Conservation (phyloP, 148 eudicot species). For the Beta vulgaris region DNA sequence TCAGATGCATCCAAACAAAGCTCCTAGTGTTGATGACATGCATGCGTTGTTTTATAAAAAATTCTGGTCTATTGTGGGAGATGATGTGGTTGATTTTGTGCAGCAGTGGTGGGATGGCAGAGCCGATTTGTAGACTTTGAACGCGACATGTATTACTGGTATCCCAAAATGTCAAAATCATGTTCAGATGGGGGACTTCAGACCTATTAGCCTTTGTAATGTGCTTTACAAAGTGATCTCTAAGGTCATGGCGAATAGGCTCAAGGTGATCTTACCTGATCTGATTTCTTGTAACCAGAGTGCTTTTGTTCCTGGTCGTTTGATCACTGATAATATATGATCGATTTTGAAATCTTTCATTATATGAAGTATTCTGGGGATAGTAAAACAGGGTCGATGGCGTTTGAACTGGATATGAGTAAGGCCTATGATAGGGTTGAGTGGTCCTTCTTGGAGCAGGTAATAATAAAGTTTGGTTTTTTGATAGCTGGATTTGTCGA, state of each 20-base stretch:
- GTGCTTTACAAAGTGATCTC: too few species aligned
- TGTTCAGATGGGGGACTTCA: too few species aligned
- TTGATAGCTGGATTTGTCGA: neutral
- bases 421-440: constrained; percentile 8
- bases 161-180: neutral
- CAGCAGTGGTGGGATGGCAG: too few species aligned
- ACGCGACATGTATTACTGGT: neutral
- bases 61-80: neutral
- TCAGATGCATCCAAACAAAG: neutral
- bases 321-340: neutral
- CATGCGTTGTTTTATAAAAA: neutral
- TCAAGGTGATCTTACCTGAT: too few species aligned
- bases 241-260: too few species aligned
- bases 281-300: too few species aligned
- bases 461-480: neutral
- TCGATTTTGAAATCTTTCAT: neutral
- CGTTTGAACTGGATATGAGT: neutral
- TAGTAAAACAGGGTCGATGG: neutral
- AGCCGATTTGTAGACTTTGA: neutral
- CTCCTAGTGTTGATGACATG: neutral
- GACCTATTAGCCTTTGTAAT: too few species aligned
- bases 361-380: neutral
- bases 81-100: neutral
- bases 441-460: neutral
- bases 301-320: too few species aligned